Conservation (phyloP, 140 eudicot species). For the Flaveria floridana region DNA sequence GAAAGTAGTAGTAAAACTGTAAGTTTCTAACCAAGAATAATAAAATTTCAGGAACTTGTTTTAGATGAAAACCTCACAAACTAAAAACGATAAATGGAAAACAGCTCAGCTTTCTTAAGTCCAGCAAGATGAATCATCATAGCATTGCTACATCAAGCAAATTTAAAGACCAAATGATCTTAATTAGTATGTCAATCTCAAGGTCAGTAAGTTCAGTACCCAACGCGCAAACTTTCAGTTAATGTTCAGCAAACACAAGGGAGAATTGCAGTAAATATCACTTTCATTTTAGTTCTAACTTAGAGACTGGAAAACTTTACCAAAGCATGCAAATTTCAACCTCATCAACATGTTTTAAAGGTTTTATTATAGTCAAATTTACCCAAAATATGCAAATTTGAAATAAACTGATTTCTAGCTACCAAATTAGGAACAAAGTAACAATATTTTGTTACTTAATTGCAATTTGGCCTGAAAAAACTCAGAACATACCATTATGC, state of each 20-base stretch:
- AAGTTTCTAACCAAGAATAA: constrained; percentile 2
- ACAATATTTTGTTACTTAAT: neutral
- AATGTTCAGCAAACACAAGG: no score
- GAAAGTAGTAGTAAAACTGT: neutral
- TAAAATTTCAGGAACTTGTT: neutral
- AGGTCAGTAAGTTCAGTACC: neutral
- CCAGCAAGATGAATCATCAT: constrained; percentile 13
- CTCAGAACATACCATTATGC: neutral
- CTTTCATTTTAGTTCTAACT: no score
- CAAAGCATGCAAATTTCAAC: neutral
- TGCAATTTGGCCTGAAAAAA: neutral
- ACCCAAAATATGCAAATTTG: neutral
- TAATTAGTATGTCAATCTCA: constrained; percentile 10
- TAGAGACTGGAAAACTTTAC: no score
- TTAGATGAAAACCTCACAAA: neutral
- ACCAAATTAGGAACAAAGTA: neutral
- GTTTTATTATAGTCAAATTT: neutral
- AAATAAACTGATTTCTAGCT: neutral
- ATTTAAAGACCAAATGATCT: neutral
- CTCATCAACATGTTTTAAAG: neutral
- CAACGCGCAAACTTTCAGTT: neutral
- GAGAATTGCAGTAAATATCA: no score
- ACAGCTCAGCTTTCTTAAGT: neutral
- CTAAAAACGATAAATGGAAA: neutral
- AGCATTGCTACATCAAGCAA: neutral